phyloP scores from a whole-genome alignment of 805 yeast genomes.

The Ascoidea rubescens region DNA sequence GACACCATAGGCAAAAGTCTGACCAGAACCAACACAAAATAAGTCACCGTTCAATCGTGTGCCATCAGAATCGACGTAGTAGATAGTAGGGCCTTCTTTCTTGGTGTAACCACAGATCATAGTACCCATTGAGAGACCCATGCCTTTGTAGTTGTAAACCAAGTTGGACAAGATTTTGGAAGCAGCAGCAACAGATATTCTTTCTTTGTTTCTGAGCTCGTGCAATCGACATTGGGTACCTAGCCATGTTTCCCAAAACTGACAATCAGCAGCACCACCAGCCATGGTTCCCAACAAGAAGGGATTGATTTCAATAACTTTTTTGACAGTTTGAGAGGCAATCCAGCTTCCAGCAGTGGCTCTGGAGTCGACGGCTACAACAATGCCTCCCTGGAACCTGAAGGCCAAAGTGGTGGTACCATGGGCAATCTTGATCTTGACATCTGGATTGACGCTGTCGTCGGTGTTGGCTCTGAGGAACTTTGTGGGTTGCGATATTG shows the following conservation, averaged over 20 bases:
- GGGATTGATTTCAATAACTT: conserved; percentile 94
- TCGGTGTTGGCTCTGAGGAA: conserved; percentile 97
- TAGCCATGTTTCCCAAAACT: conserved; percentile 98
- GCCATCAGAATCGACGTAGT: conserved; percentile 95
- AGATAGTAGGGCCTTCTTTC: conserved; percentile 90
- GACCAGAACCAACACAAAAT: conserved; percentile 98
- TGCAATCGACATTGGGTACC: conserved; percentile 93
- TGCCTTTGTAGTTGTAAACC: conserved; percentile 89
- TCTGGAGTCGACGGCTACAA: conserved; percentile 95
- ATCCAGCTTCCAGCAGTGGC: conserved; percentile 98
- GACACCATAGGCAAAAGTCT: conserved; percentile 98
- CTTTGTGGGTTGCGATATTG: conserved; percentile 78
- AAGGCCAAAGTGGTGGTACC: conserved; percentile 98
- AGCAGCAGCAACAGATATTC: conserved; percentile 94
- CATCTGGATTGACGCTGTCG: conserved; percentile 83
- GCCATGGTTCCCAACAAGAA: conserved; percentile 95
- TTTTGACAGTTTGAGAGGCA: conserved; percentile 95
- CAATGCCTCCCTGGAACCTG: conserved; percentile 88
- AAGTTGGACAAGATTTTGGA: conserved; percentile 84
- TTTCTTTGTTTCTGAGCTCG: conserved; percentile 86
- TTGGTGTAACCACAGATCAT: conserved; percentile 97
- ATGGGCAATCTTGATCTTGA: conserved; percentile 92
- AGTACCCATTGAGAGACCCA: conserved; percentile 99
- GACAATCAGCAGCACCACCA: conserved; percentile 99
- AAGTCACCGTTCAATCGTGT: conserved; percentile 88